A percentile compares a stretch with the other conserved stretches of the same genome.
Evolutionary conservation across 2,329 filamentous ascomycete species (phyloP).

Genomic region (Fusarium dimerum): DNA sequence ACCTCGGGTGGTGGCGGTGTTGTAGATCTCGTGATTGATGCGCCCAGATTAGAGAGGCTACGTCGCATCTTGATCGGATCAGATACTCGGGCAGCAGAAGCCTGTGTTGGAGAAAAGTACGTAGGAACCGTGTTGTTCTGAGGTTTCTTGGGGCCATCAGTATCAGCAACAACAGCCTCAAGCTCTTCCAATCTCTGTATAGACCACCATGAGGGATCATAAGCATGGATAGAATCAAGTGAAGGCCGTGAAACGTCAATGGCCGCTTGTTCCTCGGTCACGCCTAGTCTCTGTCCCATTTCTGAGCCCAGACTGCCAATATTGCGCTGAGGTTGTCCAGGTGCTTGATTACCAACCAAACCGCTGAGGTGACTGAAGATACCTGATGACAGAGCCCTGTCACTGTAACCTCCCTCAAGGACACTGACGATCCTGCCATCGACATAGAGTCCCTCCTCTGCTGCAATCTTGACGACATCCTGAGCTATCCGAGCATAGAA

Average conservation of each 20-base stretch:
- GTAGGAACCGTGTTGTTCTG: conserved; percentile 64
- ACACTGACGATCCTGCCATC: conserved; percentile 90
- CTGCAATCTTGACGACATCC: conserved; percentile 79
- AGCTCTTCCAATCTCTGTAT: conserved; percentile 65
- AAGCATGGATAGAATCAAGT: conserved; percentile 41
- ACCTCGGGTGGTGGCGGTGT: conserved; percentile 79
- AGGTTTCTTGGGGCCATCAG: conserved; percentile 53
- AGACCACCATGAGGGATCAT: conserved; percentile 75
- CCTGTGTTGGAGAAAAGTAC: conserved; percentile 85
- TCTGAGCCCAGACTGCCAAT: conserved; percentile 55
- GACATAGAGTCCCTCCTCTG: conserved; percentile 74
- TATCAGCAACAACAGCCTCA: conserved; percentile 59
- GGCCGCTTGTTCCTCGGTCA: conserved; percentile 36
- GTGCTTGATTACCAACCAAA: conserved; percentile 60
- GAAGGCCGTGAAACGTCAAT: conserved; percentile 5
- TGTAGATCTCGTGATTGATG: conserved; percentile 44
- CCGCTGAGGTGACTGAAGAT: conserved; percentile 89
- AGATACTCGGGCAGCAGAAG: conserved; percentile 79
- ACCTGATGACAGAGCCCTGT: conserved; percentile 84
- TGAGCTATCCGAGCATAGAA: conserved; percentile 92
- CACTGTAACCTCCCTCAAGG: conserved; percentile 93
- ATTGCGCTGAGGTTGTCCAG: conserved; percentile 35
- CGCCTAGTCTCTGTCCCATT: conserved; percentile 55
- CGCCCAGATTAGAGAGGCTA: conserved; percentile 57
- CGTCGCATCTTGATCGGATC: conserved; percentile 66